Base-by-base conservation (phyloP, 2,329 filamentous ascomycete genomes). In the Kalmusia sp. region DNA sequence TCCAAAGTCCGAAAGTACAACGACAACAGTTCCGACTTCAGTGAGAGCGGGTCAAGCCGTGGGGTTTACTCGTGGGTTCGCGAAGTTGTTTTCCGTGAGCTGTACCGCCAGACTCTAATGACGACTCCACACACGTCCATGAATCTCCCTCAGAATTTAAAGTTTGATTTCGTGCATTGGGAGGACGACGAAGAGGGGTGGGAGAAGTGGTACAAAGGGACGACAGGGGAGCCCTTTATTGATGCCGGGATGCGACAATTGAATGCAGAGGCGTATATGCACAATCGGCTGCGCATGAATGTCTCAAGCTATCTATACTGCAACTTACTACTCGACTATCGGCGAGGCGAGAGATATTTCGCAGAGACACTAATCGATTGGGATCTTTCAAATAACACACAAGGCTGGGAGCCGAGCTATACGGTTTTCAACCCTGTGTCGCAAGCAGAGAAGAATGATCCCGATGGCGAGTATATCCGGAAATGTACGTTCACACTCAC, bases 241-340 rank as follows among this genome's bases (percentile, higher is more conserved):
- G 80, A 82, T 55, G 79, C 80, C 0, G 80, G 80, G 0, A 82
- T 83, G 80, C 64, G 80, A 2, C 80, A 82, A 50, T 64, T 83
- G 37, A 78, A 78, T 35, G 56, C 68, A 1, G 80, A 82, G 55
- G 78, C 73, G 1, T 82, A 79, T 54, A 82, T 83, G 80, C 80
- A 83, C 55, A 82, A 82, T 50, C 74, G 80, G 0, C 64, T 79
- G 9, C 75, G 80, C 27, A 83, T 82, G 80, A 82, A 81, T 43
- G 76, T 78, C 0, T 73, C 73, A 0, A 75, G 69, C 4, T 83
- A 82, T 54, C 64, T 83, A 6, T 76, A 77, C 33, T 80, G 75
- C 38, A 81, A 82, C 48, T 50, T 82, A 8, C 70, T 82, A 1
- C 68, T 83, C 47, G 79, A 82, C 56, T 82, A 81, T 51, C 72